Evolutionary conservation across 345 rosid species (phyloP).

Genomic region (Eucalyptus coolabah): DNA sequence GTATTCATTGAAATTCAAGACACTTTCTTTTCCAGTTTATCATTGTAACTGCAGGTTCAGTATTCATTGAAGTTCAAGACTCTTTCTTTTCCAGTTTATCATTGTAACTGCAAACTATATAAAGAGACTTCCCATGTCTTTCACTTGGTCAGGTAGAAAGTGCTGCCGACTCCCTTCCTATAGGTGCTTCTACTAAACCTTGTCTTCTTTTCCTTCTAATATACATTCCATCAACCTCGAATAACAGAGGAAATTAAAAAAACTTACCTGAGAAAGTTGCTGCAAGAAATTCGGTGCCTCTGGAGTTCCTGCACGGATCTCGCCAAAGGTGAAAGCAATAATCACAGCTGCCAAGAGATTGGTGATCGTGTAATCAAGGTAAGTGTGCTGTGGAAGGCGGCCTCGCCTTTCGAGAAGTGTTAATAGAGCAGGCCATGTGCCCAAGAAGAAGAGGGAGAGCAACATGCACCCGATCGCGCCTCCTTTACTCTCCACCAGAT

Average conservation of each 20-base stretch:
- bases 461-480: conserved; percentile 73
- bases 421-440: conserved; percentile 84
- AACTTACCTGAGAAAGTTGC: conserved; percentile 52
- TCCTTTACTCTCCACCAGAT: conserved; percentile 70
- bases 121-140: background rate
- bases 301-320: conserved; percentile 22
- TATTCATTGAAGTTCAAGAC: background rate
- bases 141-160: background rate
- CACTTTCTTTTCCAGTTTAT: background rate
- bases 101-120: background rate
- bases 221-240: background rate
- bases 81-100: background rate
- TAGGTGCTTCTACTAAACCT: background rate
- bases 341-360: conserved; percentile 63
- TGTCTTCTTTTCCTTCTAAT: background rate
- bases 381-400: conserved; percentile 87
- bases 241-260: background rate
- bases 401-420: conserved; percentile 76
- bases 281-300: conserved; percentile 39
- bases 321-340: conserved; percentile 64
- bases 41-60: background rate
- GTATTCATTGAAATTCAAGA: background rate
- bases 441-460: conserved; percentile 53
- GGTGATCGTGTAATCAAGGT: conserved; percentile 69
- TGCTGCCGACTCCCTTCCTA: background rate